Conservation (phyloP, 1,284 basidiomycete species). For the Cryptococcus sp. region DNA sequence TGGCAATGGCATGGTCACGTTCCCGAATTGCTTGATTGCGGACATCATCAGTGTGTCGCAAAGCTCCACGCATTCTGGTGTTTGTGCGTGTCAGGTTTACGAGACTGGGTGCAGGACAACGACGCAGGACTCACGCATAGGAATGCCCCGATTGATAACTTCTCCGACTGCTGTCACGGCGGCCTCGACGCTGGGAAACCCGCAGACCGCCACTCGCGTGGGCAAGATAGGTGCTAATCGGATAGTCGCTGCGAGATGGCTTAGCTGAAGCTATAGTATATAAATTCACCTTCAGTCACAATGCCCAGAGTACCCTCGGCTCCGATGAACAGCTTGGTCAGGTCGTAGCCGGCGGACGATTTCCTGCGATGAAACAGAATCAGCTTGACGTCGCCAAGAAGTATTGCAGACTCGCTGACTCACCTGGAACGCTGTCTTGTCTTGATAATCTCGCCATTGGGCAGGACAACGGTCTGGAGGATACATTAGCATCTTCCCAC, state of each 20-base stretch:
- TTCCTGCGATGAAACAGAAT: constrained; percentile 58
- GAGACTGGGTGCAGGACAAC: too few species aligned
- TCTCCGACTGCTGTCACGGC: constrained; percentile 65
- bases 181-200: constrained; percentile 55
- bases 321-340: constrained; percentile 87
- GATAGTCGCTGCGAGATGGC: constrained; percentile 63
- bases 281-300: constrained; percentile 71
- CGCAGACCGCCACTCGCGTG: constrained; percentile 59
- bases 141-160: constrained; percentile 62
- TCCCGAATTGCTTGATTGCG: constrained; percentile 65
- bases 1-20: constrained; percentile 60
- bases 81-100: too few species aligned
- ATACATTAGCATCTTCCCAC: too few species aligned
- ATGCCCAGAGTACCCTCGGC: constrained; percentile 92
- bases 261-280: background rate
- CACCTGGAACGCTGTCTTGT: constrained; percentile 70
- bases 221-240: constrained; percentile 73
- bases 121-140: constrained; percentile 39
- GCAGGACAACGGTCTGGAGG: constrained; percentile 74
- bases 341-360: constrained; percentile 85
- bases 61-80: constrained; percentile 72
- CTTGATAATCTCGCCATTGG: constrained; percentile 86
- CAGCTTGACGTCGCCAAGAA: background rate
- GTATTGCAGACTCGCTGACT: background rate
- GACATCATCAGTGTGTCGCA: constrained; percentile 69